Evolutionary conservation across 148 eudicot species (phyloP).

Genomic region (Fallopia convolvulus): DNA sequence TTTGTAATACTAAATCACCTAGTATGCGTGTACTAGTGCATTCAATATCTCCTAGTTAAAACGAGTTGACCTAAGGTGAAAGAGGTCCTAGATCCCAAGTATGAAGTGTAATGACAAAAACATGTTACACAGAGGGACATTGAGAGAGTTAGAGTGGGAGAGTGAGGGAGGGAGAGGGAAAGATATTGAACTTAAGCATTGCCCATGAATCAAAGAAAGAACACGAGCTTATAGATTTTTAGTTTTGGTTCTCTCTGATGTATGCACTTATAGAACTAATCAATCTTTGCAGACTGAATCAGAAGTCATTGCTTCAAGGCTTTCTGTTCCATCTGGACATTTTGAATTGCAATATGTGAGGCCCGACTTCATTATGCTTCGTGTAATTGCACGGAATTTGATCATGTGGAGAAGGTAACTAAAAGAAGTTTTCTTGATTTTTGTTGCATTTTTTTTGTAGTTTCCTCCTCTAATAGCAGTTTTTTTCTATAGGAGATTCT

Average conservation of each 20-base stretch:
- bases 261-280: background rate
- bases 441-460: background rate
- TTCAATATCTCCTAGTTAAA: background rate
- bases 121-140: background rate
- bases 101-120: background rate
- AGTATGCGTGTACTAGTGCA: background rate
- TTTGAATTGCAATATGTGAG: constrained; percentile 90
- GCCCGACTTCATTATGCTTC: constrained; percentile 96
- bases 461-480: background rate
- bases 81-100: background rate
- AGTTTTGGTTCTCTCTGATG: background rate
- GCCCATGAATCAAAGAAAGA: background rate
- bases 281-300: constrained; percentile 72
- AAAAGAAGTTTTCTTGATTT: background rate
- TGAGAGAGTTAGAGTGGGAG: background rate
- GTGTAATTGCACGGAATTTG: constrained; percentile 87
- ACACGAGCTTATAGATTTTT: background rate
- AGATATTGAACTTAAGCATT: background rate
- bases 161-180: background rate
- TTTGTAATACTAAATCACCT: background rate
- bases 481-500: background rate
- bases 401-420: constrained; percentile 93
- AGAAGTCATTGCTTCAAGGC: constrained; percentile 62
- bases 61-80: background rate
- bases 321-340: constrained; percentile 72